These are phyloP conservation scores for Ustilago esculenta DNA, from an alignment of 1,284 basidiomycete species.

Conservation along the genomic window DNA sequence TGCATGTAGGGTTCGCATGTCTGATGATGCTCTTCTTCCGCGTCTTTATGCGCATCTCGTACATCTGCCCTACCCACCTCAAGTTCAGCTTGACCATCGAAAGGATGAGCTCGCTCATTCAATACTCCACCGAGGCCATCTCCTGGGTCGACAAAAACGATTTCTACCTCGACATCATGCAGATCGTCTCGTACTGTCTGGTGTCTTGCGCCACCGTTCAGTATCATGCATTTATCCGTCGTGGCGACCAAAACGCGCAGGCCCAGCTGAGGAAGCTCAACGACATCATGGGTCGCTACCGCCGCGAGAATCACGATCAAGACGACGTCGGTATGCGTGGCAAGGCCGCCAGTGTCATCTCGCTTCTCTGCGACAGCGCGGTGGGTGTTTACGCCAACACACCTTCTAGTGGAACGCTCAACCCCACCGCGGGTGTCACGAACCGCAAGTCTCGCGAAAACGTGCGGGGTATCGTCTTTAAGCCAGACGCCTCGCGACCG, in stretches of 20 bases:
- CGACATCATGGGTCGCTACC: constrained; percentile 37
- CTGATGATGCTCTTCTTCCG: constrained; percentile 63
- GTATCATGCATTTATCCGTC: constrained; percentile 59
- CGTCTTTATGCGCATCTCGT: constrained; percentile 64
- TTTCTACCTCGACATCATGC: constrained; percentile 61
- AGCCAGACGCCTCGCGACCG: constrained; percentile 71
- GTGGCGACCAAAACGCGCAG: constrained; percentile 51
- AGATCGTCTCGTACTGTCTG: constrained; percentile 59
- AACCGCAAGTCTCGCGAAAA: constrained; percentile 64
- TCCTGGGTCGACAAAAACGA: constrained; percentile 58
- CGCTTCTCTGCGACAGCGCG: constrained; percentile 79
- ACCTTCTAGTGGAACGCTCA: constrained; percentile 62
- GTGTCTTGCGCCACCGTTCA: constrained; percentile 62
- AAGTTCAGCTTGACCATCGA: constrained; percentile 62
- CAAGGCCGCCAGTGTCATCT: constrained; percentile 90
- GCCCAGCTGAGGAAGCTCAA: constrained; percentile 45
- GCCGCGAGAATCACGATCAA: constrained; percentile 57
- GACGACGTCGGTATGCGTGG: constrained; percentile 76
- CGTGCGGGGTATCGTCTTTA: constrained; percentile 74
- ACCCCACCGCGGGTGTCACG: constrained; percentile 69
- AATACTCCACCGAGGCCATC: constrained; percentile 54
- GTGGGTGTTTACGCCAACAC: constrained; percentile 66
- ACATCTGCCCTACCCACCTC: constrained; percentile 61
- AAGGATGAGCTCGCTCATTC: constrained; percentile 57
- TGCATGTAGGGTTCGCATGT: constrained; percentile 56